These are phyloP conservation scores for Fusarium metavorans DNA, from an alignment of 2,329 filamentous ascomycete genomes.

Conservation along the genomic window DNA sequence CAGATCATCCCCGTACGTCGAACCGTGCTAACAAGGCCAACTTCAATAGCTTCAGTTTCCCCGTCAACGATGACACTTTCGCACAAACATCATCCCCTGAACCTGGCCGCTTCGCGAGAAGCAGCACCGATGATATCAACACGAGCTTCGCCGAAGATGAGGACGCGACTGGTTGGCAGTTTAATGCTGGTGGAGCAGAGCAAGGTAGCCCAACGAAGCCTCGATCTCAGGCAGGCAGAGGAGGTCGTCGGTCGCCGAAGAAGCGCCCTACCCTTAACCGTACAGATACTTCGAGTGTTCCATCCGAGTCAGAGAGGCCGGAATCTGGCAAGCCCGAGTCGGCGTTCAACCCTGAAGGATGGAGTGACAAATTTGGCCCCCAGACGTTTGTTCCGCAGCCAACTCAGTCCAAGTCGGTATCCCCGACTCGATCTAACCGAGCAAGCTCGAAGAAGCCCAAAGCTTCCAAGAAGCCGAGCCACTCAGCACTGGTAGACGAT, in stretches of 20 bases:
- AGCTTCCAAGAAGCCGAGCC: conserved; percentile 64
- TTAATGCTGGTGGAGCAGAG: conserved; percentile 62
- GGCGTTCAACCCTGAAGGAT: conserved; percentile 64
- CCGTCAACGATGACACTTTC: conserved; percentile 58
- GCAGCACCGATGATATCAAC: conserved; percentile 71
- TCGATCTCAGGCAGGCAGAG: conserved; percentile 55
- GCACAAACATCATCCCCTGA: conserved; percentile 50
- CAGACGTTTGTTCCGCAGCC: conserved; percentile 66
- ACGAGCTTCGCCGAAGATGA: conserved; percentile 69
- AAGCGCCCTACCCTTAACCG: conserved; percentile 43
- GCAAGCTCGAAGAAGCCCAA: conserved; percentile 70
- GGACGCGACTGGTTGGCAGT: conserved; percentile 59
- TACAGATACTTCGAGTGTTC: conserved; percentile 38
- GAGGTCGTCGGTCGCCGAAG: conserved; percentile 55
- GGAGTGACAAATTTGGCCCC: conserved; percentile 65
- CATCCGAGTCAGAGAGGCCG: conserved; percentile 37
- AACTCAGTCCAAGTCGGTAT: conserved; percentile 52
- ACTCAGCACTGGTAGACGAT: conserved; percentile 60
- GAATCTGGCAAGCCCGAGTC: conserved; percentile 46
- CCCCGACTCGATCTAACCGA: conserved; percentile 59
- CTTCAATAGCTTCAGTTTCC: conserved; percentile 64
- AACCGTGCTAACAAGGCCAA: conserved; percentile 49
- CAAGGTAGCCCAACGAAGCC: conserved; percentile 39
- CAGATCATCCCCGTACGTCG: conserved; percentile 1
- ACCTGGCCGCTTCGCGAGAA: conserved; percentile 58